phyloP scores from a whole-genome alignment of 345 rosid genomes.

The Euphorbia pulcherrima region DNA sequence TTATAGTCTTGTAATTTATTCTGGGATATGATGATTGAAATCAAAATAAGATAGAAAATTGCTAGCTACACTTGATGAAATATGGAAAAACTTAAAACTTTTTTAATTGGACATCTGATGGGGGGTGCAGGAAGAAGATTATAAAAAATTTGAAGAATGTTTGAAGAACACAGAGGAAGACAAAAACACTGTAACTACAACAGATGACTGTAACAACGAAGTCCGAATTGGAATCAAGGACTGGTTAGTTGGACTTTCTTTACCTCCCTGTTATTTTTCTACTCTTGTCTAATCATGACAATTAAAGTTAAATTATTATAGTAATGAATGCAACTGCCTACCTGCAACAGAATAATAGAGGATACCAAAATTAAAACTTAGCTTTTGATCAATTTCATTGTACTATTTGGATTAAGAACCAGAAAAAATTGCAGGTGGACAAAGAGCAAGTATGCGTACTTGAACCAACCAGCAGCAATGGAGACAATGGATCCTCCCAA shows the following conservation, averaged over 20 bases:
- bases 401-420: no score
- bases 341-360: not conserved
- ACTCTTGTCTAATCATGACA: not conserved
- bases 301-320: no score
- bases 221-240: conserved; percentile 65
- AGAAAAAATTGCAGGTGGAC: conserved; percentile 64
- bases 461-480: conserved; percentile 85
- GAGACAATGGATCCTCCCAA: conserved; percentile 41
- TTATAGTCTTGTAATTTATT: no score
- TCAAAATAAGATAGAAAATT: not conserved
- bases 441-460: conserved; percentile 84
- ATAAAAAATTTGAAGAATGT: conserved; percentile 56
- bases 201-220: conserved; percentile 28
- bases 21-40: no score
- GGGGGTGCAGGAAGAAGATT: conserved; percentile 50
- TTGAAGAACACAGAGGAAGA: conserved; percentile 26
- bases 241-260: conserved; percentile 50
- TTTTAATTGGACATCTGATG: no score
- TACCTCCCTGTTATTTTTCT: not conserved
- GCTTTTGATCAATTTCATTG: not conserved
- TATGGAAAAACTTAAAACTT: not conserved
- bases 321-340: not conserved
- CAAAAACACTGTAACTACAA: not conserved
- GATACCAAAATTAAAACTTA: no score
- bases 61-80: not conserved